Conservation (phyloP, 192 early-diverging fungal genomes). For the Backusella tarrabulga region DNA sequence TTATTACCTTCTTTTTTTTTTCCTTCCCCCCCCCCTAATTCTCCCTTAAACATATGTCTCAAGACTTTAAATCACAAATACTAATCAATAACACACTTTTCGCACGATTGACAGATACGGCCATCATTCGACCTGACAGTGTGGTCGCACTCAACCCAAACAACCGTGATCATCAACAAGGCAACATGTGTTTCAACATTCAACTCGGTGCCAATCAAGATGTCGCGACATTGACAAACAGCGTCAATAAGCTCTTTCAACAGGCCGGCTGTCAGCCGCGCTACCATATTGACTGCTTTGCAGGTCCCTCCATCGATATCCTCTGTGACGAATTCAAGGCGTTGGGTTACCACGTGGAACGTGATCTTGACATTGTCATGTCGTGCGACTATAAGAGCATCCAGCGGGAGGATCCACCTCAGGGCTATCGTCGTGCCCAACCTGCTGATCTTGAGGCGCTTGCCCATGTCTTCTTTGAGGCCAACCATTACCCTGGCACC, state of each 20-base stretch:
- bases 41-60: background rate
- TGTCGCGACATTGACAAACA: background rate
- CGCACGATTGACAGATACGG: background rate
- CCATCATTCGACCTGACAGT: background rate
- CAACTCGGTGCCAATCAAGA: background rate
- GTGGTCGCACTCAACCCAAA: background rate
- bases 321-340: background rate
- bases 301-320: background rate
- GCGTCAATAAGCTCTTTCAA: background rate
- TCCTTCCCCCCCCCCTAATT: too few species aligned
- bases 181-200: constrained; percentile 1
- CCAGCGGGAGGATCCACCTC: background rate
- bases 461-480: background rate
- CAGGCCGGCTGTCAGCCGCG: background rate
- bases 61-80: background rate
- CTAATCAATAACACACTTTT: background rate
- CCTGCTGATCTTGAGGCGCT: background rate
- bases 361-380: background rate
- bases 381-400: background rate
- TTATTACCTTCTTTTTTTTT: background rate
- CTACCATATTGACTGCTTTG: background rate
- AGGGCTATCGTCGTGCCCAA: background rate
- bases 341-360: background rate
- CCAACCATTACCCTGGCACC: background rate
- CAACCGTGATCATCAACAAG: background rate